Evolutionary conservation across 1,284 basidiomycete species (phyloP).

Genomic region (Marasmius tenuissimus): DNA sequence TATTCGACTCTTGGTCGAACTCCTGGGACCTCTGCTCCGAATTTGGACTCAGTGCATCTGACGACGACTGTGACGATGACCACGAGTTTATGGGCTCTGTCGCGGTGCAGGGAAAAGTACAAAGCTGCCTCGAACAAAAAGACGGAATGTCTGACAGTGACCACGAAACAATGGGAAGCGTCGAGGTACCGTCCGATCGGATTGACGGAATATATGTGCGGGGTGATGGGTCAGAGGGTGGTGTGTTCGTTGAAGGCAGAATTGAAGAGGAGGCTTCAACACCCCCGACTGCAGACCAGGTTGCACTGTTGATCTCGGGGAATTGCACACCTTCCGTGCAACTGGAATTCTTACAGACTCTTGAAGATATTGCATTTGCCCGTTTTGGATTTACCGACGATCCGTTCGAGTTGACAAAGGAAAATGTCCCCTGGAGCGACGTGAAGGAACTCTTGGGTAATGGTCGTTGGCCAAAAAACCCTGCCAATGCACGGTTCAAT

Average conservation of each 20-base stretch:
- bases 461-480: background rate
- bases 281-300: background rate
- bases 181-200: background rate
- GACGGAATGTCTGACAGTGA: background rate
- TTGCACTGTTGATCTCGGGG: background rate
- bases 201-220: background rate
- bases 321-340: background rate
- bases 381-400: background rate
- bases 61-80: background rate
- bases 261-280: background rate
- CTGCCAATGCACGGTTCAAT: background rate
- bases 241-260: background rate
- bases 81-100: background rate
- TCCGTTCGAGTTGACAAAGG: background rate
- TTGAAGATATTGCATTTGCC: background rate
- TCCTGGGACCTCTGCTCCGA: background rate
- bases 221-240: background rate
- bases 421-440: background rate
- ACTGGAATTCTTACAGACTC: background rate
- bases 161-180: background rate
- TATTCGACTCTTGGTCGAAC: background rate
- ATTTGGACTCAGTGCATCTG: background rate
- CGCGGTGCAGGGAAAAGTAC: background rate
- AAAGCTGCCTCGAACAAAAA: background rate
- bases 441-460: background rate